Evolutionary conservation across 257 asterid genomes (phyloP), one percentile per base, ranked within the genome.

Genomic region (Orobanche coerulescens): DNA sequence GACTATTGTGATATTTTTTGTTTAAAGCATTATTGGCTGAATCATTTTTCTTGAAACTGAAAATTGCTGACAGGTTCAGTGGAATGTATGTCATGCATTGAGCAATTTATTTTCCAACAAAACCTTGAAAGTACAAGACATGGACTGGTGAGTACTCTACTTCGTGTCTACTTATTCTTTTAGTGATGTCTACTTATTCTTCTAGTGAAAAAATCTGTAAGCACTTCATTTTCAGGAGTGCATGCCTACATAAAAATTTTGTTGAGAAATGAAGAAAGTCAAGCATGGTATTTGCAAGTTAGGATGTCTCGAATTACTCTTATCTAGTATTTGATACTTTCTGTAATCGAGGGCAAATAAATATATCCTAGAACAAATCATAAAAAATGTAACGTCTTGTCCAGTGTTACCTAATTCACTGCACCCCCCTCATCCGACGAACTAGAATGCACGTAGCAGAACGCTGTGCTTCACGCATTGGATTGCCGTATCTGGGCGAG

Each of bases 41-140:
- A 52, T 63, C 61, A 30, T 18, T 25, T 25, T 46, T 62, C 36
- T 64, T 63, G 42, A 51, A 59, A 46, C 16, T 49, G 67, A 39
- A 37, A 48, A 16, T 62, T 70, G 52, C 60, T 64, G 52, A 68
- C 92, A 91, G 98, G 98, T 91, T 58, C 98, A 91, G 72, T 88
- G 96, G 98, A 91, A 91, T 60, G 96, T 88, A 62, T 91, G 96
- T 69, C 95, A 85, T 55, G 95, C 98, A 61, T 67, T 91, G 75
- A 85, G 98, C 90, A 85, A 91, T 75, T 82, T 91, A 57, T 88
- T 91, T 76, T 72, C 75, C 73, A 91, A 91, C 75, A 76, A 73
- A 66, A 74, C 81, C 15, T 60, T 91, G 82, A 82, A 80, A 70
- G 73, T 91, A 65, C 83, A 72, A 64, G 83, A 91, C 65, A 79